Evolutionary conservation across 2,329 filamentous ascomycete species (phyloP).

Genomic region (Allantophomopsis cytisporea): DNA sequence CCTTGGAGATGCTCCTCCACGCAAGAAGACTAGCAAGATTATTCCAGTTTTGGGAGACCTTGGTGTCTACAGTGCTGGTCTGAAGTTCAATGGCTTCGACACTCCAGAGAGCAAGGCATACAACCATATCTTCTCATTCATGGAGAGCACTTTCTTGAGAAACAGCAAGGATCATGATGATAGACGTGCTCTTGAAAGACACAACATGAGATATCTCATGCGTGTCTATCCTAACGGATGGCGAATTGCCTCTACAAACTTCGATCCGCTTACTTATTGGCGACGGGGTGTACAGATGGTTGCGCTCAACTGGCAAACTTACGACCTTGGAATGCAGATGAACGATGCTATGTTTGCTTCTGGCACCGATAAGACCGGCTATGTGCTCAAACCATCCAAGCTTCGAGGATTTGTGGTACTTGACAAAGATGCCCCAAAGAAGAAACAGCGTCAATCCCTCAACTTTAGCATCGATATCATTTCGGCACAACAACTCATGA

Average conservation of each 20-base stretch:
- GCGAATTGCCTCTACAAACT: slow-evolving; percentile 81
- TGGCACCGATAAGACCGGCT: slow-evolving; percentile 74
- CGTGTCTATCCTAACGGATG: slow-evolving; percentile 81
- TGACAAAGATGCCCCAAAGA: slow-evolving; percentile 36
- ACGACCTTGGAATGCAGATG: slow-evolving; percentile 88
- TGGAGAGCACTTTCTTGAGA: slow-evolving; percentile 75
- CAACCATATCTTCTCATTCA: slow-evolving; percentile 94
- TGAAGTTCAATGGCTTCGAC: slow-evolving; percentile 78
- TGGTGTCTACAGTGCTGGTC: slow-evolving; percentile 59
- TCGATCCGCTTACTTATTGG: slow-evolving; percentile 90
- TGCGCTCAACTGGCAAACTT: slow-evolving; percentile 96
- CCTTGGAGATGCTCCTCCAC: slow-evolving; percentile 39
- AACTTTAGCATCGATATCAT: slow-evolving; percentile 79
- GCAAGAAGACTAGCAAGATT: slow-evolving; percentile 67
- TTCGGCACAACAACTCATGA: slow-evolving; percentile 88
- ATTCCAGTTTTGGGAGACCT: slow-evolving; percentile 70
- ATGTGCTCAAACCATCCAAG: slow-evolving; percentile 84
- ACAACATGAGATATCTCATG: slow-evolving; percentile 88
- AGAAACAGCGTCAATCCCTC: slow-evolving; percentile 69
- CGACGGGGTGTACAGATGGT: slow-evolving; percentile 94
- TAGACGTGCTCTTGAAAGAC: slow-evolving; percentile 68
- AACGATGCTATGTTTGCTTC: slow-evolving; percentile 97
- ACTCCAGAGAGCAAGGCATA: slow-evolving; percentile 67
- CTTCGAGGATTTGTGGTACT: slow-evolving; percentile 59
- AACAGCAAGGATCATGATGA: slow-evolving; percentile 63